These are phyloP conservation scores for Colletotrichum spaethianum DNA, from an alignment of 2,329 filamentous ascomycete genomes.

Conservation along the genomic window DNA sequence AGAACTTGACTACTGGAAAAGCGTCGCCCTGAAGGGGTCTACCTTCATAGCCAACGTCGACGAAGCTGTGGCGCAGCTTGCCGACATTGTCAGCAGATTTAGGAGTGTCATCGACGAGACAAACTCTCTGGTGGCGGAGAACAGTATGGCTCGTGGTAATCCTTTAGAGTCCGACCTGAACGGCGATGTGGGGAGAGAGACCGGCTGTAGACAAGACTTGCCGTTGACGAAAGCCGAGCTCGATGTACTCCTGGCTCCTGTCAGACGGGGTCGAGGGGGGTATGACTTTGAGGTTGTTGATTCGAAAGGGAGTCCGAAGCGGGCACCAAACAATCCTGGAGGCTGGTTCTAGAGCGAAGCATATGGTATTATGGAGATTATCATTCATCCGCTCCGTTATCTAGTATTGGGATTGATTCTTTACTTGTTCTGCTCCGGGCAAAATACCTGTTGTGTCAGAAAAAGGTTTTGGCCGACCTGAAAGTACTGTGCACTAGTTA, in stretches of 20 bases:
- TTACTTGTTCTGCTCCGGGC: too few relatives aligned
- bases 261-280: too few relatives aligned
- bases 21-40: neutral
- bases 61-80: neutral
- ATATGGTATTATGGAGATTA: neutral
- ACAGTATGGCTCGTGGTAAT: neutral
- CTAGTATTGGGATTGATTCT: too few relatives aligned
- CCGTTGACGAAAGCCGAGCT: too few relatives aligned
- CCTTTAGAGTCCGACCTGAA: neutral
- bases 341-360: neutral
- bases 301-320: too few relatives aligned
- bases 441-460: too few relatives aligned
- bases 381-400: neutral
- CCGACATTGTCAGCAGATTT: neutral
- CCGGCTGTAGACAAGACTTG: too few relatives aligned
- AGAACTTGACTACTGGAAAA: conserved; percentile 12
- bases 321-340: neutral
- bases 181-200: neutral
- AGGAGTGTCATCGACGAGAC: neutral
- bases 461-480: too few relatives aligned
- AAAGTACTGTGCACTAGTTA: too few relatives aligned
- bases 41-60: conserved; percentile 1
- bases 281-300: too few relatives aligned
- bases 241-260: too few relatives aligned
- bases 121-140: neutral